Conservation (phyloP, 1,284 basidiomycete genomes). For the Apiotrichum domesticum region DNA sequence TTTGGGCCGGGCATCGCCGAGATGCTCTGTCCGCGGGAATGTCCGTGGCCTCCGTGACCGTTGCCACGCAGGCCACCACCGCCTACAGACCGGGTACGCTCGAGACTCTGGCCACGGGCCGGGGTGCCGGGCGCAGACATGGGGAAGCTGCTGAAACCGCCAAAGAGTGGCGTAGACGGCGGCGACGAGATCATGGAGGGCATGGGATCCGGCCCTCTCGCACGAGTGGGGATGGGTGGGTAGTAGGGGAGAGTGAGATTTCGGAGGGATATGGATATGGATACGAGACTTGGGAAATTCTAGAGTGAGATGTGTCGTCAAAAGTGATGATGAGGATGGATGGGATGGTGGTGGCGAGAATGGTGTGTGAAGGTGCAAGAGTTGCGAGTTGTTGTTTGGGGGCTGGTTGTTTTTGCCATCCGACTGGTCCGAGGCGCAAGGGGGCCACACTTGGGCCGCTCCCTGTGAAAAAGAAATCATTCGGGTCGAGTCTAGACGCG, state of each 20-base stretch:
- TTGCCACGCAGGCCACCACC: neutral
- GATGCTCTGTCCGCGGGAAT: neutral
- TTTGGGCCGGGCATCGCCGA: neutral
- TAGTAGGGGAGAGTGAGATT: neutral
- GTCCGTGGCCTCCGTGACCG: slow-evolving; percentile 1
- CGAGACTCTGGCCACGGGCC: neutral
- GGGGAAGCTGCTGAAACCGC: neutral
- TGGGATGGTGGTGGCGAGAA: neutral
- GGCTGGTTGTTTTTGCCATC: slow-evolving; percentile 1
- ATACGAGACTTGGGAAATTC: no score
- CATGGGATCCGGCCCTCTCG: no score
- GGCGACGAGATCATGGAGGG: neutral
- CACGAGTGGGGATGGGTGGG: no score
- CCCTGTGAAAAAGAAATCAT: slow-evolving; percentile 1
- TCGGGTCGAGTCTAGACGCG: neutral
- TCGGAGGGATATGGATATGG: neutral
- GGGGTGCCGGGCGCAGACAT: neutral
- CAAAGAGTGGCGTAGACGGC: neutral
- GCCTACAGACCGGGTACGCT: slow-evolving; percentile 11
- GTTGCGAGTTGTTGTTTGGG: neutral
- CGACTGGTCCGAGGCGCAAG: no score
- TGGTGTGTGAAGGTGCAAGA: no score
- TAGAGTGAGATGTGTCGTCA: neutral
- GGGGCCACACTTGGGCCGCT: no score
- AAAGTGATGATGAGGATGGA: neutral